Base-by-base conservation (phyloP, 23 red algal genomes). In the Cyanidium caldarium region DNA sequence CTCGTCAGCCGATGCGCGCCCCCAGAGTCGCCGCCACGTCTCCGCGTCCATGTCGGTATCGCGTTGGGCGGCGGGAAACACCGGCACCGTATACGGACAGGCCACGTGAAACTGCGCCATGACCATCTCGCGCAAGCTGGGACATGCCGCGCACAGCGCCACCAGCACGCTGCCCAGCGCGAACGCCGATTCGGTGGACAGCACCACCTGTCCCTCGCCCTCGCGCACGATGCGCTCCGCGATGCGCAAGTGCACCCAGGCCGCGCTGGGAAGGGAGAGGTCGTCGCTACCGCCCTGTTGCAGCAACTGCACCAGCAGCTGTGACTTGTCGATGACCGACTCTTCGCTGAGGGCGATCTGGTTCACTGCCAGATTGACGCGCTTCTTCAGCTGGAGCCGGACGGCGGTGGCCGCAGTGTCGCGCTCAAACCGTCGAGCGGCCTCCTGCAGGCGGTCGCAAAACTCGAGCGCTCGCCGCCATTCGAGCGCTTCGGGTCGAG, bases 301-400 rank as follows among this genome's bases (percentile, higher is more conserved):
- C 34, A 75, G 70, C 35, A 61, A 38, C 7, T 42, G 35, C 13
- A 46, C 42, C 2, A 75, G 46, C 3, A 61, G 35, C 15, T 30
- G 23, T 5, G 70, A 31, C 42, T 75, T 75, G 12, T 75, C 37
- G 2, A 51, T 13, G 3, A 75, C 58, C 28, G 46, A 61, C 13
- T 42, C 30, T 28, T 46, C 25, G 30, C 35, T 40, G 5, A 61
- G 45, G 34, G 40, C 70, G 43, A 75, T 75, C 70, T 75, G 70
- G 35, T 75, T 75, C 31, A 61, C 70, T 10, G 70, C 70, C 40
- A 75, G 25, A 28, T 75, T 75, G 41, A 75, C 43, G 46, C 70
- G 38, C 25, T 75, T 75, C 30, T 46, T 42, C 36, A 75, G 38
- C 21, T 75, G 70, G 45, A 75, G 19, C 38, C 70, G 46, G 35